Percentiles rank a stretch among this genome's conserved stretches.
Conservation (phyloP, 257 asterid genomes). For the Datura wrightii region DNA sequence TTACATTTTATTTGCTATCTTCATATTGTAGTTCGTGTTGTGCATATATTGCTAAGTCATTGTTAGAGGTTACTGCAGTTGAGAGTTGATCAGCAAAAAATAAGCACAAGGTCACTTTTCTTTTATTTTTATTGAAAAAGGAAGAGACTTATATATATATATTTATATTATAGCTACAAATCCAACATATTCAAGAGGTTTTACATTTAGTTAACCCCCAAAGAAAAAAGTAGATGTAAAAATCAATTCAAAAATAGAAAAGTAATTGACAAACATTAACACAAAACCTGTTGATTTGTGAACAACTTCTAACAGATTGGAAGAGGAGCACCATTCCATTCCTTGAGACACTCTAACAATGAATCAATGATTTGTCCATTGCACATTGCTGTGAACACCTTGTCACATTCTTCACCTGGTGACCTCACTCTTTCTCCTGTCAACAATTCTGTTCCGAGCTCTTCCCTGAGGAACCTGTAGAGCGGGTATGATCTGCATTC, state of each 20-base stretch:
- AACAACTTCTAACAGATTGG: slow-evolving; percentile 60
- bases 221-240: not conserved
- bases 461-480: slow-evolving; percentile 76
- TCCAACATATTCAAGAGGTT: slow-evolving; percentile 24
- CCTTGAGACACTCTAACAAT: slow-evolving; percentile 65
- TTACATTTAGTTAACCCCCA: not conserved
- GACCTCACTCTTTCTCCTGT: slow-evolving; percentile 73
- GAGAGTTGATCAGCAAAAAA: not conserved
- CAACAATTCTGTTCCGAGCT: slow-evolving; percentile 55
- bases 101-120: slow-evolving; percentile 18
- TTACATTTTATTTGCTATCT: not conserved
- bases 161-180: slow-evolving; percentile 1
- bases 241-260: slow-evolving; percentile 16
- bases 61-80: not conserved
- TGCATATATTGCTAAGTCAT: not conserved
- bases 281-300: not conserved
- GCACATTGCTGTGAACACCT: slow-evolving; percentile 77
- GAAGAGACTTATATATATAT: not conserved
- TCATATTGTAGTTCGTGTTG: not conserved
- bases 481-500: slow-evolving; percentile 84
- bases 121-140: not conserved
- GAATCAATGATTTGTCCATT: slow-evolving; percentile 72
- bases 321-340: slow-evolving; percentile 83
- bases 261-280: slow-evolving; percentile 25
- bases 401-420: slow-evolving; percentile 88